A percentile compares a stretch with the other conserved stretches of the same genome.
Conservation (phyloP, 257 asterid genomes). For the Solanum corneliomulleri region DNA sequence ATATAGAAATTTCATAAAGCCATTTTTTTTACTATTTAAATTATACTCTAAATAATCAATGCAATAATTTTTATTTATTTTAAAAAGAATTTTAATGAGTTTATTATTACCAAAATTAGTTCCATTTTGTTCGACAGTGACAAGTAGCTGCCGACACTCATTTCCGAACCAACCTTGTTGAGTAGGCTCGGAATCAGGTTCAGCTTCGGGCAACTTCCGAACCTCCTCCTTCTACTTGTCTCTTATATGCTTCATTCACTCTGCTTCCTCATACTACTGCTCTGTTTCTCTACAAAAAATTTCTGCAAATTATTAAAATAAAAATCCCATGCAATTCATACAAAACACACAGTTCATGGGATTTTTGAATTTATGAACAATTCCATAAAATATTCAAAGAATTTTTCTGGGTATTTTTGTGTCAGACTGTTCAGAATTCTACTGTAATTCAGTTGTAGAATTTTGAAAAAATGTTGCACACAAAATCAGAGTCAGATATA, state of each 20-base stretch:
- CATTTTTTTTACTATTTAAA: not conserved
- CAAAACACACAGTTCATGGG: not conserved
- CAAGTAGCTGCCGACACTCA: conserved; percentile 67
- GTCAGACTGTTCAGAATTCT: not conserved
- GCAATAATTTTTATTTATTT: not conserved
- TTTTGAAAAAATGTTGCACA: conserved; percentile 35
- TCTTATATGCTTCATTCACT: conserved; percentile 14
- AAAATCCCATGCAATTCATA: not conserved
- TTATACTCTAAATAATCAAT: not conserved
- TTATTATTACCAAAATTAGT: not conserved
- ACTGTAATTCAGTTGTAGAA: not conserved
- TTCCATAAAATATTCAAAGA: not conserved
- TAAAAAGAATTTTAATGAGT: not conserved
- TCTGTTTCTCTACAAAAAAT: not conserved
- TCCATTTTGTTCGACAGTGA: conserved; percentile 24
- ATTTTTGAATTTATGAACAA: not conserved
- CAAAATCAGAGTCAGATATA: conserved; percentile 91
- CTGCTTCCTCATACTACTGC: conserved; percentile 2
- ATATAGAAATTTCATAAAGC: not conserved
- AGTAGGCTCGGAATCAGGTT: conserved; percentile 10
- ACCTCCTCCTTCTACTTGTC: not conserved
- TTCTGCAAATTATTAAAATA: not conserved
- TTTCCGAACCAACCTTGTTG: conserved; percentile 9
- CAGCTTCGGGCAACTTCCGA: not conserved
- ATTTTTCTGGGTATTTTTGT: not conserved